A percentile compares a stretch with the other conserved stretches of the same genome.
These are phyloP conservation scores for Sporothrix protearum DNA, from an alignment of 2,329 filamentous ascomycete genomes.

Conservation along the genomic window DNA sequence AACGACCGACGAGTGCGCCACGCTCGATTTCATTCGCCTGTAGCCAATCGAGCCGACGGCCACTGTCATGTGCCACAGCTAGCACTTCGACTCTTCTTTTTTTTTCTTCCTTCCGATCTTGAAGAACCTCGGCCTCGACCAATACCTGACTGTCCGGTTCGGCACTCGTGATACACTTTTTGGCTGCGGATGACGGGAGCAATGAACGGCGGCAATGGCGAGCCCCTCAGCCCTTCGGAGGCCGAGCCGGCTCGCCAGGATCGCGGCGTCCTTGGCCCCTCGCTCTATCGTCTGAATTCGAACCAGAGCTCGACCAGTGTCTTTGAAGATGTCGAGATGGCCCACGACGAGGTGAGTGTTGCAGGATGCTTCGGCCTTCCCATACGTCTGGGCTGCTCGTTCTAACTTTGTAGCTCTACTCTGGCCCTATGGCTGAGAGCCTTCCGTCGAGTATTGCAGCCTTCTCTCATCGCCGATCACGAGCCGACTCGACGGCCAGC, in stretches of 20 bases:
- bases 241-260: constrained; percentile 3
- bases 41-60: not conserved
- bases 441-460: constrained; percentile 92
- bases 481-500: constrained; percentile 80
- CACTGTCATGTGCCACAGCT: constrained; percentile 13
- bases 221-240: constrained; percentile 19
- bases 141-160: not conserved
- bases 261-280: not conserved
- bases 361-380: not conserved
- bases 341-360: constrained; percentile 74
- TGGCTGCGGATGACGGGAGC: constrained; percentile 2
- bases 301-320: constrained; percentile 75
- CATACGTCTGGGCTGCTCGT: not conserved
- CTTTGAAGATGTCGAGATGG: constrained; percentile 97
- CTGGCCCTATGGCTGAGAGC: constrained; percentile 90
- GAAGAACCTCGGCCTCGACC: not conserved
- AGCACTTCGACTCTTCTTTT: not conserved
- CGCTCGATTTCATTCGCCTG: not conserved
- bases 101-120: not conserved
- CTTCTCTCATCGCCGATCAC: constrained; percentile 76
- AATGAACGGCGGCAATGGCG: constrained; percentile 23
- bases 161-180: not conserved
- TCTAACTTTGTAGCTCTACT: constrained; percentile 60
- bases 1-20: not conserved
- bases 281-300: constrained; percentile 62